Percentiles rank a stretch among this genome's conserved stretches.
These are phyloP conservation scores for Dryadomyces quercus-mongolicae DNA, from an alignment of 2,329 filamentous ascomycete species.

Conservation along the genomic window DNA sequence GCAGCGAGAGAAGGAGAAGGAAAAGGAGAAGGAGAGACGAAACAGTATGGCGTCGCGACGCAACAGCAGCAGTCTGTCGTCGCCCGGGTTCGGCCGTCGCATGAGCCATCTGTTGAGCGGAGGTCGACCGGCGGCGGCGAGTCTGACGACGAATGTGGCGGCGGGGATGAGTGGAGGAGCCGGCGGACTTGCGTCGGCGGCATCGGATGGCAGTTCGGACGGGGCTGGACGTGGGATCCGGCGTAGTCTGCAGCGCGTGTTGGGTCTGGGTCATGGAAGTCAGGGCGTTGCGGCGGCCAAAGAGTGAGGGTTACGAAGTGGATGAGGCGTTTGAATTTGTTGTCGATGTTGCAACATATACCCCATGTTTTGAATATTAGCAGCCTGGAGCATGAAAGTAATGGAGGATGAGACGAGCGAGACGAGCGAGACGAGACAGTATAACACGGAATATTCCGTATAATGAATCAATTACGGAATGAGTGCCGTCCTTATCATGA, in stretches of 20 bases:
- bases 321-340: background rate
- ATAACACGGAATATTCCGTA: no score
- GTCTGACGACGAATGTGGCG: background rate
- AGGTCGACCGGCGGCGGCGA: background rate
- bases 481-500: no score
- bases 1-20: background rate
- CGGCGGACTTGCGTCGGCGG: background rate
- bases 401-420: no score
- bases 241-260: constrained; percentile 22
- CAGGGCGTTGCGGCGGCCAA: background rate
- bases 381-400: background rate
- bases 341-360: background rate
- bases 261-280: constrained; percentile 16
- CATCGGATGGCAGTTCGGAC: constrained; percentile 6
- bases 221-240: constrained; percentile 17
- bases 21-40: background rate
- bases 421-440: no score
- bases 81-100: constrained; percentile 8
- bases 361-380: background rate
- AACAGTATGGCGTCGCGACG: constrained; percentile 1
- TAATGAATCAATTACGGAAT: no score
- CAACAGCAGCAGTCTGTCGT: background rate
- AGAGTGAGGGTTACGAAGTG: background rate
- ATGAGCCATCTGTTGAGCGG: constrained; percentile 9
- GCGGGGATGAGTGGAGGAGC: background rate